A percentile compares a stretch with the other conserved stretches of the same genome.
These are phyloP conservation scores for Scytalidium lignicola DNA, from an alignment of 2,329 filamentous ascomycete genomes.

Conservation along the genomic window DNA sequence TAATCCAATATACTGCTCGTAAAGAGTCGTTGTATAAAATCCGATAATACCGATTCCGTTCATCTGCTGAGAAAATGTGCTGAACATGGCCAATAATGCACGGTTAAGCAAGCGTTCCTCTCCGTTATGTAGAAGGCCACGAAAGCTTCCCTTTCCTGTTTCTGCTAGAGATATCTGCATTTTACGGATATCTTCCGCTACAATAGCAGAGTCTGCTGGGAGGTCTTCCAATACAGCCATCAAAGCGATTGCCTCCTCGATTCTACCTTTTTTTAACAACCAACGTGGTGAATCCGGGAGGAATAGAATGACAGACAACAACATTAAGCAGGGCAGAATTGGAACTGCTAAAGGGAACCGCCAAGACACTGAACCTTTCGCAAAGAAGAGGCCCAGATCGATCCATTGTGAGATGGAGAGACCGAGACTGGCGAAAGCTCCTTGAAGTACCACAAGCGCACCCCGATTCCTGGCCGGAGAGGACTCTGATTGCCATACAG, in stretches of 20 bases:
- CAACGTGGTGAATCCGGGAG: constrained; percentile 31
- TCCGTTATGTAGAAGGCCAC: constrained; percentile 39
- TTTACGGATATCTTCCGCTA: constrained; percentile 32
- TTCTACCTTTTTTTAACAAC: constrained; percentile 27
- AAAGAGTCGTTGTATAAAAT: constrained; percentile 11
- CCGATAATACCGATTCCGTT: constrained; percentile 9
- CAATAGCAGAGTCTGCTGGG: constrained; percentile 24
- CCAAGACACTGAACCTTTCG: constrained; percentile 41
- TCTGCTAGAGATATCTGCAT: constrained; percentile 47
- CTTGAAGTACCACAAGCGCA: constrained; percentile 52
- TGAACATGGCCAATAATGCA: constrained; percentile 40
- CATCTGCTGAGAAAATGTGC: constrained; percentile 45
- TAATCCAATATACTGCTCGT: constrained; percentile 8
- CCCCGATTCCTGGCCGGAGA: constrained; percentile 48
- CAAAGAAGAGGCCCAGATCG: constrained; percentile 44
- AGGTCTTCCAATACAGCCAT: constrained; percentile 31
- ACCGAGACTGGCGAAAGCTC: constrained; percentile 46
- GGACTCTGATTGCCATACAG: constrained; percentile 55
- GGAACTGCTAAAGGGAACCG: constrained; percentile 54
- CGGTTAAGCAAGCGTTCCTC: constrained; percentile 45
- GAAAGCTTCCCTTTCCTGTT: constrained; percentile 40
- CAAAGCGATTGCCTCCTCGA: constrained; percentile 31
- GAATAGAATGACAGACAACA: constrained; percentile 31
- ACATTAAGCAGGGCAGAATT: constrained; percentile 52
- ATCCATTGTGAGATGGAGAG: constrained; percentile 55